Percentiles rank a stretch among this genome's conserved stretches.
phyloP scores from a whole-genome alignment of 2,329 filamentous ascomycete genomes.

The Elsinoe perseae region DNA sequence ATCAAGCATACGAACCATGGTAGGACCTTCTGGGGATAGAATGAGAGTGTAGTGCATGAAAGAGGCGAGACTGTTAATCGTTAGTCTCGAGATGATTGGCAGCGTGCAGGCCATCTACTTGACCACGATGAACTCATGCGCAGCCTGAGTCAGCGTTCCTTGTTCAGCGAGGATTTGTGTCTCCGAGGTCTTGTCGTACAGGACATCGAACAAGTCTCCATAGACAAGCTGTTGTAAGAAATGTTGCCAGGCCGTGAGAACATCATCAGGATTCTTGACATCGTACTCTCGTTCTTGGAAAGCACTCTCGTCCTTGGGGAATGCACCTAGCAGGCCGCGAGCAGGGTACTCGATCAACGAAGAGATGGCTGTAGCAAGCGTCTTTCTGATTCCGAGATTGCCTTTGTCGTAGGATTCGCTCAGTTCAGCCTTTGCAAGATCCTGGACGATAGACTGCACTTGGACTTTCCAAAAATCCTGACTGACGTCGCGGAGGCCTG shows the following conservation, averaged over 20 bases:
- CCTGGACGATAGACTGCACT: slow-evolving; percentile 51
- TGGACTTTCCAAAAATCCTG: slow-evolving; percentile 58
- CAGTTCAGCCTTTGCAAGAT: slow-evolving; percentile 59
- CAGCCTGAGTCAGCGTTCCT: slow-evolving; percentile 53
- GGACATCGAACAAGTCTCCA: slow-evolving; percentile 56
- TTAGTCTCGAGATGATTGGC: not conserved
- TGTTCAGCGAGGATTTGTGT: slow-evolving; percentile 58
- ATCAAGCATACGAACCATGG: slow-evolving; percentile 61
- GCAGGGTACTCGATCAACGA: slow-evolving; percentile 62
- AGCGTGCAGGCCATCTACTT: slow-evolving; percentile 42
- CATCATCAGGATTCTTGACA: slow-evolving; percentile 49
- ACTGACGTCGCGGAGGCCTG: slow-evolving; percentile 57
- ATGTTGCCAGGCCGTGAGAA: slow-evolving; percentile 59
- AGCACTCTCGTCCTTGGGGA: slow-evolving; percentile 35
- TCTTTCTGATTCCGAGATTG: slow-evolving; percentile 64
- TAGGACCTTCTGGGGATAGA: slow-evolving; percentile 66
- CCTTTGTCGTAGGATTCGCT: slow-evolving; percentile 80
- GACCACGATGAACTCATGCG: slow-evolving; percentile 61
- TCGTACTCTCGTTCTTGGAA: slow-evolving; percentile 46
- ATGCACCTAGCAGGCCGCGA: slow-evolving; percentile 58
- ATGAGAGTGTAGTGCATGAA: slow-evolving; percentile 67
- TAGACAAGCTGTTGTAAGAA: slow-evolving; percentile 60
- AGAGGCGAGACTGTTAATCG: slow-evolving; percentile 54
- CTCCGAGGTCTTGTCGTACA: slow-evolving; percentile 54
- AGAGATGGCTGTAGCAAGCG: slow-evolving; percentile 62